Evolutionary conservation across 148 eudicot species (phyloP).

Genomic region (Fagopyrum esculentum): DNA sequence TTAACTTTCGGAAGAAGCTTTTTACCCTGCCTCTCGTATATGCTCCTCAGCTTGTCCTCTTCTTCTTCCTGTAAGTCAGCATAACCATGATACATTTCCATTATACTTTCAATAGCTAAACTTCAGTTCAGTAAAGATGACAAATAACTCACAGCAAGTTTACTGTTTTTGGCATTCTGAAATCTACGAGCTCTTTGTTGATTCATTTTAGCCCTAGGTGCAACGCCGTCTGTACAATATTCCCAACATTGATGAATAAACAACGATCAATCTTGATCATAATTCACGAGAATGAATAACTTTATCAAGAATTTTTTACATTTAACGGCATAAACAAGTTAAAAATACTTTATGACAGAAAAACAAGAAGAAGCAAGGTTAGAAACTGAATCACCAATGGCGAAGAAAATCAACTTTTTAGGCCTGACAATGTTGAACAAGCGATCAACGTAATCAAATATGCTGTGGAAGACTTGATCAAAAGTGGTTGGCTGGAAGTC

Average conservation of each 20-base stretch:
- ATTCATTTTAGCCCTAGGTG: constrained; percentile 50
- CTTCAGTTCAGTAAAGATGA: background rate
- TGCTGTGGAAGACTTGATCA: constrained; percentile 22
- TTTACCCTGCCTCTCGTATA: constrained; percentile 29
- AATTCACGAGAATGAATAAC: background rate
- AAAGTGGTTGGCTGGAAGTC: constrained; percentile 17
- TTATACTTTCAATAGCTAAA: background rate
- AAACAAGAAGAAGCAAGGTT: background rate
- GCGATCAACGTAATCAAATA: constrained; percentile 31
- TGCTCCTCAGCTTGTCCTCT: constrained; percentile 24
- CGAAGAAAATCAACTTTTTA: constrained; percentile 28
- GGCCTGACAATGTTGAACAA: constrained; percentile 32
- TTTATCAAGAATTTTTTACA: too few species aligned
- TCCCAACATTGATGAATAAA: background rate
- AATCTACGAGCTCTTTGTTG: constrained; percentile 43
- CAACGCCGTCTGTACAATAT: constrained; percentile 38
- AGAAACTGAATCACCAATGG: constrained; percentile 25
- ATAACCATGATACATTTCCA: background rate
- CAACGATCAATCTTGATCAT: background rate
- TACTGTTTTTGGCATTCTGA: constrained; percentile 19
- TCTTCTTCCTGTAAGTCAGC: constrained; percentile 28
- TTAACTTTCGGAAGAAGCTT: constrained; percentile 26
- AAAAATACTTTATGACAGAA: too few species aligned
- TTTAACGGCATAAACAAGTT: too few species aligned
- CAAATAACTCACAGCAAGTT: constrained; percentile 23